Evolutionary conservation across 257 asterid genomes (phyloP).

Genomic region (Capsicum baccatum): DNA sequence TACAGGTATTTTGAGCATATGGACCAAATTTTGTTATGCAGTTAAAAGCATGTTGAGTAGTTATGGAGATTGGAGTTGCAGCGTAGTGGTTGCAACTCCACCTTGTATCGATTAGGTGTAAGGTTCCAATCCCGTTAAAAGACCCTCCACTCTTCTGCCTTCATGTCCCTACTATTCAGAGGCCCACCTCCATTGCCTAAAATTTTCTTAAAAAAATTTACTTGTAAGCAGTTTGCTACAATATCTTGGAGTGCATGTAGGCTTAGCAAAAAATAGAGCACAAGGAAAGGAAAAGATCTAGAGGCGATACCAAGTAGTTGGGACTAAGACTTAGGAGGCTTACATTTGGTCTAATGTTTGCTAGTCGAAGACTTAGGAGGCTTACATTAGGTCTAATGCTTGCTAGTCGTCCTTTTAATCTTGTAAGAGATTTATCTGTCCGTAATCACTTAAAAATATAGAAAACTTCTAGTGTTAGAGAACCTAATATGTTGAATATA

Average conservation of each 20-base stretch:
- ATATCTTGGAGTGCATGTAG: neutral
- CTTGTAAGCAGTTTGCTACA: neutral
- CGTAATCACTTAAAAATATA: neutral
- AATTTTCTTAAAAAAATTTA: neutral
- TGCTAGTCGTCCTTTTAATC: neutral
- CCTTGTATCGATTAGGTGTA: neutral
- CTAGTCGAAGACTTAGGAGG: neutral
- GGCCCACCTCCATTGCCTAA: neutral
- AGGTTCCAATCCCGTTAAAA: neutral
- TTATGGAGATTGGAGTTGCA: neutral
- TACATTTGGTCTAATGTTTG: neutral
- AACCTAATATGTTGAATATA: neutral
- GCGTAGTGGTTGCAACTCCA: neutral
- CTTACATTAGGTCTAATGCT: neutral
- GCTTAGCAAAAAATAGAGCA: neutral
- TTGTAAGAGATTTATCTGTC: neutral
- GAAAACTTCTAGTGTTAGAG: neutral
- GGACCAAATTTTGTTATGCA: neutral
- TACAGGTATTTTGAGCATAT: slow-evolving; percentile 62
- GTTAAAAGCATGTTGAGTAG: neutral
- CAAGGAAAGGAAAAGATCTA: neutral
- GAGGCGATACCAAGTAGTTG: neutral
- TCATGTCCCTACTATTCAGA: neutral
- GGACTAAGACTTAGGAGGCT: neutral
- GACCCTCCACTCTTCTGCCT: neutral